These are phyloP conservation scores for Trypanosoma brucei DNA, from an alignment of 208 protist genomes.

Conservation along the genomic window DNA sequence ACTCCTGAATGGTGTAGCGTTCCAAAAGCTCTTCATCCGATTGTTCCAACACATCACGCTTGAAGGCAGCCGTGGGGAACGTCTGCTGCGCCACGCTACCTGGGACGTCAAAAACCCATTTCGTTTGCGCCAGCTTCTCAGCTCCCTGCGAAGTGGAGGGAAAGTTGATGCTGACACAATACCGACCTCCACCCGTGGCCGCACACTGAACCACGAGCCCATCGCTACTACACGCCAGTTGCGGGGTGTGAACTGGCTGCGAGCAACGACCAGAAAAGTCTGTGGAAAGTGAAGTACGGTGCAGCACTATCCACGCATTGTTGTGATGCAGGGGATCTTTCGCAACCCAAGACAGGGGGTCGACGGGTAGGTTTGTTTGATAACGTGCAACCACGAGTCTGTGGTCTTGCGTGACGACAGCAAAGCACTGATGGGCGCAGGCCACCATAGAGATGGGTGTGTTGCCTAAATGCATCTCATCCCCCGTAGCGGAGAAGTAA, in stretches of 20 bases:
- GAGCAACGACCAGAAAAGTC: neutral
- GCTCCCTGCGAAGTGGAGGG: conserved; percentile 9
- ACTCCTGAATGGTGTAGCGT: conserved; percentile 20
- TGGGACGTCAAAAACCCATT: conserved; percentile 25
- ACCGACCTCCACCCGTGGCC: conserved; percentile 4
- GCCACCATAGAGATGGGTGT: conserved; percentile 30
- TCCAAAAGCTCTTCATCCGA: conserved; percentile 35
- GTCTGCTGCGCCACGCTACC: conserved; percentile 3
- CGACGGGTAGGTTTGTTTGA: conserved; percentile 51
- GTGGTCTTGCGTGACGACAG: conserved; percentile 51
- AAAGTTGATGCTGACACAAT: conserved; percentile 18
- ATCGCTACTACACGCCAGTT: conserved; percentile 18
- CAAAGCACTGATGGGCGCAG: conserved; percentile 63
- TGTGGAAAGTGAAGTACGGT: conserved; percentile 9
- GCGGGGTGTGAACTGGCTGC: neutral
- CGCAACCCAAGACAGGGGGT: conserved; percentile 14
- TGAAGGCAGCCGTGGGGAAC: conserved; percentile 12
- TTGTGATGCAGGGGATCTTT: conserved; percentile 22
- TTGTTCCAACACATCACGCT: conserved; percentile 18
- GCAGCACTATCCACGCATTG: conserved; percentile 29
- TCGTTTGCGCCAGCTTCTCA: conserved; percentile 19
- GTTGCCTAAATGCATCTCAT: conserved; percentile 41
- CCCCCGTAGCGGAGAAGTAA: conserved; percentile 10
- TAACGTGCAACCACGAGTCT: conserved; percentile 67
- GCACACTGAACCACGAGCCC: conserved; percentile 19